Conservation (phyloP, 495 filamentous ascomycete genomes). For the Penicillium chermesinum region DNA sequence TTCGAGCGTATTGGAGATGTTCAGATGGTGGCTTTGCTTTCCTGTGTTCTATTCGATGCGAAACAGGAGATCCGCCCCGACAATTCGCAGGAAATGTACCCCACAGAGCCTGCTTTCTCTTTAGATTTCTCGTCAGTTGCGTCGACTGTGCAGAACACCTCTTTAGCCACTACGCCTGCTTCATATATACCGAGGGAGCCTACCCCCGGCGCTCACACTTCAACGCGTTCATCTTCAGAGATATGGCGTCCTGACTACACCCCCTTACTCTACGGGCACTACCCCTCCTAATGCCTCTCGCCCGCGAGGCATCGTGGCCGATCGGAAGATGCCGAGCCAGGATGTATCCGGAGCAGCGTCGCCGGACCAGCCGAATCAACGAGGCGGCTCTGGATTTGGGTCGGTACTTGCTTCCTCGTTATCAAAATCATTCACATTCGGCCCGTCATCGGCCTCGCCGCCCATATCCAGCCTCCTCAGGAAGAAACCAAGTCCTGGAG, state of each 20-base stretch:
- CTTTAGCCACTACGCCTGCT: conserved; percentile 29
- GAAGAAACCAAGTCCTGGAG: conserved; percentile 62
- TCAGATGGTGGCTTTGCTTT: conserved; percentile 94
- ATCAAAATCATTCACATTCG: conserved; percentile 65
- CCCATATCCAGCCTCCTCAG: conserved; percentile 41
- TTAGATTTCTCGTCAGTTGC: conserved; percentile 28
- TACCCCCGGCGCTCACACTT: conserved; percentile 54
- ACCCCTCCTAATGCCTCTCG: conserved; percentile 56
- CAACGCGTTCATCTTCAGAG: conserved; percentile 41
- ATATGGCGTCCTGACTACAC: conserved; percentile 40
- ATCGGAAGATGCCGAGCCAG: conserved; percentile 39
- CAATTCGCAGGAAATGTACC: conserved; percentile 10
- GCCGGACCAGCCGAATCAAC: conserved; percentile 52
- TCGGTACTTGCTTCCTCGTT: conserved; percentile 66
- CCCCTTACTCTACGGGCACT: conserved; percentile 55
- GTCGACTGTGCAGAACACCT: conserved; percentile 26
- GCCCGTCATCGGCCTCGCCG: conserved; percentile 62
- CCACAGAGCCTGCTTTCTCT: conserved; percentile 27
- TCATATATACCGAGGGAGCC: conserved; percentile 56
- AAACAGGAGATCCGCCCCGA: conserved; percentile 23
- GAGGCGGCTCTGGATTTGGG: conserved; percentile 42
- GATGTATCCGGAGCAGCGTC: conserved; percentile 63
- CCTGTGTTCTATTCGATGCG: conserved; percentile 77
- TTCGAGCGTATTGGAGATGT: conserved; percentile 76
- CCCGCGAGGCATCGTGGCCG: conserved; percentile 27